Percentiles rank a stretch among this genome's conserved stretches.
Conservation (phyloP, 2,329 filamentous ascomycete species). For the Fusarium cicatricum region DNA sequence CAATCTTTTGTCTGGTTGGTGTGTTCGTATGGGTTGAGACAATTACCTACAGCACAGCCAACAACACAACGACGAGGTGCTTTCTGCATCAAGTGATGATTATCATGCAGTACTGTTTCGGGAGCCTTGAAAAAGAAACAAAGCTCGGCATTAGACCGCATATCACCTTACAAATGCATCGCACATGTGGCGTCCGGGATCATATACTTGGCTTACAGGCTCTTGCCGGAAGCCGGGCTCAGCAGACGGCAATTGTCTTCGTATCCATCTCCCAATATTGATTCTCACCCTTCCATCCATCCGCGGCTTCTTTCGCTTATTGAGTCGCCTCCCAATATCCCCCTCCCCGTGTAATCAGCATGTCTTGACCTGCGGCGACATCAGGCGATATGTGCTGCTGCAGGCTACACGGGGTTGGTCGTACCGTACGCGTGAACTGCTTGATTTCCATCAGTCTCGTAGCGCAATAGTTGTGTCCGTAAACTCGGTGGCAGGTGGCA, state of each 20-base stretch:
- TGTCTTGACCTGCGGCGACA: slow-evolving; percentile 34
- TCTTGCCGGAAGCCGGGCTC: slow-evolving; percentile 25
- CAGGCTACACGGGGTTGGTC: slow-evolving; percentile 19
- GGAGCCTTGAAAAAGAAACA: neutral
- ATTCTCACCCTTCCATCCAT: slow-evolving; percentile 19
- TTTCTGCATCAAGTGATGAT: too few relatives aligned
- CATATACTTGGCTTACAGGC: slow-evolving; percentile 18
- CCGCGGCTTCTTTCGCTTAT: slow-evolving; percentile 33
- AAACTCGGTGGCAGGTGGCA: slow-evolving; percentile 15
- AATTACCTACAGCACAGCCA: neutral
- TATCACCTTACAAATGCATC: slow-evolving; percentile 15
- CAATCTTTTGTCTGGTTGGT: slow-evolving; percentile 17
- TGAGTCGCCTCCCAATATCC: slow-evolving; percentile 29
- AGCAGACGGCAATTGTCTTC: slow-evolving; percentile 5
- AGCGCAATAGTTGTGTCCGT: slow-evolving; percentile 4
- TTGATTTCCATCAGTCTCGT: neutral
- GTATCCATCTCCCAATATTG: slow-evolving; percentile 14
- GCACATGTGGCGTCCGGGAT: slow-evolving; percentile 33
- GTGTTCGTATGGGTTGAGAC: neutral
- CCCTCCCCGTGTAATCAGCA: slow-evolving; percentile 2
- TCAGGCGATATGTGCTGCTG: slow-evolving; percentile 26
- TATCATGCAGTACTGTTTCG: neutral
- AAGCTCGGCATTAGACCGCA: neutral
- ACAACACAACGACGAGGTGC: too few relatives aligned
- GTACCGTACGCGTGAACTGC: slow-evolving; percentile 14